These are phyloP conservation scores for Melampsora americana DNA, from an alignment of 1,284 basidiomycete genomes.

Conservation along the genomic window DNA sequence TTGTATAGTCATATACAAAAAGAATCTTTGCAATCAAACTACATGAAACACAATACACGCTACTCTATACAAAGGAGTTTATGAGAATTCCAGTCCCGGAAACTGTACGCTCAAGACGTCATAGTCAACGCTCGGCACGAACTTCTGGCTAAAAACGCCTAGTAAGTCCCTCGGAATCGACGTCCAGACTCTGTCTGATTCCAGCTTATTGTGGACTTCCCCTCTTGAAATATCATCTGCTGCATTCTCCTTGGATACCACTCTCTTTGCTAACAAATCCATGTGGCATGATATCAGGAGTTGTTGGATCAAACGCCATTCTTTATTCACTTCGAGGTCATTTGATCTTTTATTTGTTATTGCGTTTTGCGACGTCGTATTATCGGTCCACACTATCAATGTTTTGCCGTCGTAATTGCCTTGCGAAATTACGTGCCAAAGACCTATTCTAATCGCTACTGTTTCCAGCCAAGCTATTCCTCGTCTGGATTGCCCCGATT, in stretches of 20 bases:
- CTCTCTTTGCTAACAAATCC: background rate
- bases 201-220: background rate
- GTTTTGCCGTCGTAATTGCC: background rate
- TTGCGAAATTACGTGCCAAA: background rate
- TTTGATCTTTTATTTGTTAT: too few species aligned
- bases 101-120: background rate
- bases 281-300: background rate
- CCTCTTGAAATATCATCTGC: constrained; percentile 14
- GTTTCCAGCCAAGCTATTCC: constrained; percentile 13
- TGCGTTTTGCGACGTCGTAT: too few species aligned
- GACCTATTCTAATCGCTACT: background rate
- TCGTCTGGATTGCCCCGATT: background rate
- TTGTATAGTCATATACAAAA: too few species aligned
- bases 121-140: background rate
- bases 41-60: too few species aligned
- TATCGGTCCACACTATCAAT: constrained; percentile 7
- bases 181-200: background rate
- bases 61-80: background rate
- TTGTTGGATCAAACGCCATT: too few species aligned
- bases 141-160: too few species aligned
- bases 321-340: too few species aligned
- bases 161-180: too few species aligned
- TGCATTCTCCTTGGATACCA: background rate
- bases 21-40: too few species aligned
- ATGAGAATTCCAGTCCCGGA: background rate